Conservation (phyloP, 345 rosid species). For the Camelina neglecta region DNA sequence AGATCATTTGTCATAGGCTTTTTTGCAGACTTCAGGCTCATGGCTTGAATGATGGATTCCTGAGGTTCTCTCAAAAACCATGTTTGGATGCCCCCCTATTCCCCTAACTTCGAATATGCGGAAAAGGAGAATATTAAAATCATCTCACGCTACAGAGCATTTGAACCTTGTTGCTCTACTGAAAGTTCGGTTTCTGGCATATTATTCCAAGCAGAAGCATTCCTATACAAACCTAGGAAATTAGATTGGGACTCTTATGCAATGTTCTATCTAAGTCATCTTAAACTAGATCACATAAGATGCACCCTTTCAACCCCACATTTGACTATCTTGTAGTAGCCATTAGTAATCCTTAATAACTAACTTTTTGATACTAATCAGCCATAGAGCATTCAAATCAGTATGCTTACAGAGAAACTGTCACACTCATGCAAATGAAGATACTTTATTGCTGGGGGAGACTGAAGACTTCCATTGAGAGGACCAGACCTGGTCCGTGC, state of each 20-base stretch:
- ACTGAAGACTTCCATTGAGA: constrained; percentile 61
- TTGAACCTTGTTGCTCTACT: constrained; percentile 15
- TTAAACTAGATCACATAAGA: constrained; percentile 13
- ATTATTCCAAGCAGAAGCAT: constrained; percentile 12
- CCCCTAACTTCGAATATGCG: constrained; percentile 33
- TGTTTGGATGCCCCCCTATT: constrained; percentile 38
- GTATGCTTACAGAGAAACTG: constrained; percentile 82
- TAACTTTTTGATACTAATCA: neutral
- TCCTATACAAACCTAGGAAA: constrained; percentile 16
- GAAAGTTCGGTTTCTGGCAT: constrained; percentile 9
- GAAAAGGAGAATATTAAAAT: constrained; percentile 31
- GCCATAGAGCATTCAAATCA: constrained; percentile 18
- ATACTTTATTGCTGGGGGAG: constrained; percentile 78
- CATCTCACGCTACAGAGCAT: neutral
- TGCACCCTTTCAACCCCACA: constrained; percentile 22
- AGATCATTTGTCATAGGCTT: constrained; percentile 42
- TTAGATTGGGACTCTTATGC: constrained; percentile 9
- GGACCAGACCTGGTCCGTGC: constrained; percentile 70
- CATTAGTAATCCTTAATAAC: constrained; percentile 7
- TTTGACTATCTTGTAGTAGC: constrained; percentile 7
- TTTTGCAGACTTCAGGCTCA: constrained; percentile 42
- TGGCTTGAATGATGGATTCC: constrained; percentile 39
- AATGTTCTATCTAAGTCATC: neutral
- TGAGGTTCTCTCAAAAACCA: constrained; percentile 41
- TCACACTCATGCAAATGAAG: constrained; percentile 88